Evolutionary conservation across 139 green algal species (phyloP), one percentile per base, ranked within the genome.

Genomic region (Micromonas pusilla): DNA sequence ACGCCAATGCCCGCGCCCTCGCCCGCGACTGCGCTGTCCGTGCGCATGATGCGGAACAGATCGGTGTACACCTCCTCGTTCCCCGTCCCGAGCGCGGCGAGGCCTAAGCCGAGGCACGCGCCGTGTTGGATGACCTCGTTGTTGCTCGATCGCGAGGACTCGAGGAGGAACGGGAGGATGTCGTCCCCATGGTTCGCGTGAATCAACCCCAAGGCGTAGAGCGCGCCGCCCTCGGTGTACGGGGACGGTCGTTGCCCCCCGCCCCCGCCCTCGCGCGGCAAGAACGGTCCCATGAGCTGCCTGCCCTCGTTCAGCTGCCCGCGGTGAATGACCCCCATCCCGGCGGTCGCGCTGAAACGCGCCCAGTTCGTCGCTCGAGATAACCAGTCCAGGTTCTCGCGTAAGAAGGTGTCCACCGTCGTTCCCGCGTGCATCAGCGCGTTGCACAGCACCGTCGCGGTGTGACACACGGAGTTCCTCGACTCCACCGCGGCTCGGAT

Each of bases 151-250:
- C 93, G 85, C 68, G 98, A 89, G 31, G 73, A 85, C 39, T 97
- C 88, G 5, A 94, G 84, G 70, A 99, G 86, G 83, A 97, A 97
- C 31, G 85, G 65, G 21, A 85, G 80, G 52, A 94, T 89, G 70
- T 85, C 88, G 19, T 87, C 67, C 39, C 93, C 94, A 70, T 97
- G 90, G 74, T 93, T 96, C 65, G 88, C 87, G 81, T 98, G 93
- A 73, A 99, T 98, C 33, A 99, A 86, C 16, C 95, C 95, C 70
- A 99, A 87, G 2, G 95, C 95, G 73, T 97, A 99, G 76, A 98
- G 87, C 21, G 94, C 95, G 28, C 94, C 94, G 30, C 94, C 94
- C 87, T 98, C 93, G 52, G 82, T 87, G 84, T 85, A 93, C 21
- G 85, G 86, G 31, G 38, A 77, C 26, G 77, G 52, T 26, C 62